A percentile compares a stretch with the other conserved stretches of the same genome.
Conservation (phyloP, 73 alveolate species). For the Symbiodinium pilosum region DNA sequence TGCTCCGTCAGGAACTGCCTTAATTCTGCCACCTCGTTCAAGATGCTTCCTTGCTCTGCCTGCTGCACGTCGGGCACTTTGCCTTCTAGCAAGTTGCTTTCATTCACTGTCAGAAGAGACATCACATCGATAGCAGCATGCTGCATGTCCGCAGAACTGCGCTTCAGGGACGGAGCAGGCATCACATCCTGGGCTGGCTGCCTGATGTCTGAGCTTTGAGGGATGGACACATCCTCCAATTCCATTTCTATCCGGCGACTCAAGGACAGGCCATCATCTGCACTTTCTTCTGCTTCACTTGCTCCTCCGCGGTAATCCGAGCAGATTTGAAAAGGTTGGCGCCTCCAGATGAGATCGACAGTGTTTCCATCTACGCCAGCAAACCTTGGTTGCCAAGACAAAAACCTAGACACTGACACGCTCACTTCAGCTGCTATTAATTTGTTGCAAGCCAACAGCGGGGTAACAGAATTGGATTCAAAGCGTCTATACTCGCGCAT, state of each 20-base stretch:
- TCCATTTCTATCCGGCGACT: neutral
- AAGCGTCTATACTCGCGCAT: too few relatives aligned
- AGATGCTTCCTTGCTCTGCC: neutral
- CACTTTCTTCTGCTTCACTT: neutral
- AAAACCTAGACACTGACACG: too few relatives aligned
- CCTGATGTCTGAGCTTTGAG: too few relatives aligned
- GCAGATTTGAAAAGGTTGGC: neutral
- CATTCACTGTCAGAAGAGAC: neutral
- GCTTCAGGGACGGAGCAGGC: too few relatives aligned
- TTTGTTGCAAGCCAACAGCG: too few relatives aligned
- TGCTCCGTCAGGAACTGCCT: neutral
- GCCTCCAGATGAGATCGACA: too few relatives aligned
- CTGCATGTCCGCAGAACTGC: neutral
- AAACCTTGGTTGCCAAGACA: too few relatives aligned
- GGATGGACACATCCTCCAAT: neutral
- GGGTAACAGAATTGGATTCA: too few relatives aligned
- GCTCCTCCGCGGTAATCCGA: neutral
- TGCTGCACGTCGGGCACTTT: neutral
- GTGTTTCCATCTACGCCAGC: too few relatives aligned
- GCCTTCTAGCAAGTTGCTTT: neutral
- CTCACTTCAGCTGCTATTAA: too few relatives aligned
- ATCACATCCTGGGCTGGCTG: too few relatives aligned
- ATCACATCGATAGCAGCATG: neutral
- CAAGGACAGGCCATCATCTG: neutral
- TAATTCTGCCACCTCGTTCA: neutral